A percentile compares a stretch with the other conserved stretches of the same genome.
Evolutionary conservation across 495 filamentous ascomycete species (phyloP).

Genomic region (Eremomyces bilateralis): DNA sequence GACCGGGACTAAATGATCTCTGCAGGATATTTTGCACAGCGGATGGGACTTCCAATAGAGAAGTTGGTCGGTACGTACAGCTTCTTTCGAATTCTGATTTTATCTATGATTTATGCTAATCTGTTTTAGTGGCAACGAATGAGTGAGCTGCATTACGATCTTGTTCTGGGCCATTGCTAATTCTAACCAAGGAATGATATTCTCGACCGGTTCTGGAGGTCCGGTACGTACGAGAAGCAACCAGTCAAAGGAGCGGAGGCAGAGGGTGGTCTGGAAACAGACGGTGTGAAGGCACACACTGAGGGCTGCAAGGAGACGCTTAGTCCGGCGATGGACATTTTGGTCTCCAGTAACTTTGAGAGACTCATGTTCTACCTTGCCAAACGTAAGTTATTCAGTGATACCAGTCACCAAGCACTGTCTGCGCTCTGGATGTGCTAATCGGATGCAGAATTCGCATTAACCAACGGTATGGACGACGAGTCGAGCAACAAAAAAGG

Average conservation of each 20-base stretch:
- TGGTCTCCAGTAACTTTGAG: constrained; percentile 91
- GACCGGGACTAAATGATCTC: no score
- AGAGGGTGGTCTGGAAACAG: constrained; percentile 31
- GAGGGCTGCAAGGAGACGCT: constrained; percentile 68
- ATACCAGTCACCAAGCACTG: no score
- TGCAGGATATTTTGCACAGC: constrained; percentile 78
- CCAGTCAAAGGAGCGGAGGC: constrained; percentile 30
- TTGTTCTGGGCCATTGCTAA: no score
- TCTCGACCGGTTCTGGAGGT: constrained; percentile 57
- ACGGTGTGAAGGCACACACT: constrained; percentile 43
- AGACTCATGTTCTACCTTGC: constrained; percentile 85
- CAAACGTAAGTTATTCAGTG: no score
- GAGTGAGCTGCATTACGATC: no score
- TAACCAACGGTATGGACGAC: no score
- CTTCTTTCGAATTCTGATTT: not conserved
- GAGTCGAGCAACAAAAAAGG: no score
- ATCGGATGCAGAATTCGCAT: no score
- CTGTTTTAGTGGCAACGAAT: constrained; percentile 69
- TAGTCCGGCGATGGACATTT: constrained; percentile 88
- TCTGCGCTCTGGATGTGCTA: no score
- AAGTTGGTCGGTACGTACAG: constrained; percentile 63
- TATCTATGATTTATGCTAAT: no score
- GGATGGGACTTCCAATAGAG: constrained; percentile 71
- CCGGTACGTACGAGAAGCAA: constrained; percentile 60
- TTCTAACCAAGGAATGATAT: no score